A percentile compares a stretch with the other conserved stretches of the same genome.
Conservation (phyloP, 345 rosid genomes). For the Reutealis trisperma region DNA sequence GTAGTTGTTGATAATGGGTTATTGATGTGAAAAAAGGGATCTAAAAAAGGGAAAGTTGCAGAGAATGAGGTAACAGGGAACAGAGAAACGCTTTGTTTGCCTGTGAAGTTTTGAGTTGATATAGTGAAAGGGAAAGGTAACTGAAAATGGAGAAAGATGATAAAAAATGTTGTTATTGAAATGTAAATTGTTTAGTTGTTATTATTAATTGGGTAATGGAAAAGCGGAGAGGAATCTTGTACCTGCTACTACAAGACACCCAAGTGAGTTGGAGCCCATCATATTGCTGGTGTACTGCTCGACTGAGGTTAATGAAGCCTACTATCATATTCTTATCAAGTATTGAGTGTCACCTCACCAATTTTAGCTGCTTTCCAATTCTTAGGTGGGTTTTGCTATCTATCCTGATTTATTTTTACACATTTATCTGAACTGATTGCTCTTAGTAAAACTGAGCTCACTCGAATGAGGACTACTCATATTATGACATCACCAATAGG, state of each 20-base stretch:
- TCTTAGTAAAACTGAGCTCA: too few relatives aligned
- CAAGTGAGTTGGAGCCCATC: conserved; percentile 37
- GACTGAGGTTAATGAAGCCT: background rate
- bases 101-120: background rate
- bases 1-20: conserved; percentile 5
- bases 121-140: background rate
- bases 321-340: background rate
- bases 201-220: background rate
- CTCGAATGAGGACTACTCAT: too few relatives aligned
- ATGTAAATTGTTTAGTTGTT: background rate
- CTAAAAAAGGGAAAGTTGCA: background rate
- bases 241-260: conserved; percentile 36
- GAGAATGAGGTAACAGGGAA: background rate
- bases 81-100: background rate
- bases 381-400: too few relatives aligned
- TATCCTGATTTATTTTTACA: too few relatives aligned
- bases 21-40: background rate
- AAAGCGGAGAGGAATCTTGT: conserved; percentile 35
- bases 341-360: background rate
- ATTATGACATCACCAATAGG: too few relatives aligned
- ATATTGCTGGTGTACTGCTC: conserved; percentile 8
- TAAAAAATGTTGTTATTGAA: background rate
- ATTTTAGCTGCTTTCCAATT: background rate
- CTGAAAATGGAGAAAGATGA: background rate
- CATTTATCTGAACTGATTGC: too few relatives aligned